phyloP scores from a whole-genome alignment of 257 asterid species.

The Scutellaria minor region DNA sequence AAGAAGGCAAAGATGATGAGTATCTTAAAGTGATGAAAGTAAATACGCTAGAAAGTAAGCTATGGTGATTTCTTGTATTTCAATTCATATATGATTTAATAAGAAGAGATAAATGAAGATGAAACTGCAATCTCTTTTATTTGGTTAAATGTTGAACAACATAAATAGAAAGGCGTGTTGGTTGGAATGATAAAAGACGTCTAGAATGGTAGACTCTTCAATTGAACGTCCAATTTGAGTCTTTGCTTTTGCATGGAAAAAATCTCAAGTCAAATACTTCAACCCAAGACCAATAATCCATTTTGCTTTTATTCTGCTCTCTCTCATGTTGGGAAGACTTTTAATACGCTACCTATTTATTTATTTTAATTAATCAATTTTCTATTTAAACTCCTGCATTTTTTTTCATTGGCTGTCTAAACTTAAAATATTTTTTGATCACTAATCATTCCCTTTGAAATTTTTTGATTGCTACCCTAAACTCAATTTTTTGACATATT shows the following conservation, averaged over 20 bases:
- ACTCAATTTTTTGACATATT: no score
- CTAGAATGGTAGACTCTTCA: constrained; percentile 40
- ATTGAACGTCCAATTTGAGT: no score
- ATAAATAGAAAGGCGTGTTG: constrained; percentile 11
- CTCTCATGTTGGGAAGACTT: no score
- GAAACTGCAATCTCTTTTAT: neutral
- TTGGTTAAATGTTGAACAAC: neutral
- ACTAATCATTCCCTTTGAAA: no score
- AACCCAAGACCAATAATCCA: neutral
- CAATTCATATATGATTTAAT: neutral
- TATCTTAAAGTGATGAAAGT: neutral
- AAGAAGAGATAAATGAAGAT: neutral
- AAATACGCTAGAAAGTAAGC: no score
- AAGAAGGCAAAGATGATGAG: neutral
- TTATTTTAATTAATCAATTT: no score
- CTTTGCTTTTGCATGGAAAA: neutral
- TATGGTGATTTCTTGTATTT: constrained; percentile 2
- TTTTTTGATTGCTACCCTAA: no score
- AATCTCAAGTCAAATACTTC: constrained; percentile 30
- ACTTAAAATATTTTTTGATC: no score
- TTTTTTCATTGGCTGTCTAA: no score
- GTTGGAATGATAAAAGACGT: constrained; percentile 12
- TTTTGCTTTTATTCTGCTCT: neutral
- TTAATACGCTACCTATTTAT: no score
- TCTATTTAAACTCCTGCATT: no score